Percentiles rank a stretch among this genome's conserved stretches.
These are phyloP conservation scores for Monosporascus sp. DNA, from an alignment of 2,329 filamentous ascomycete genomes.

Conservation along the genomic window DNA sequence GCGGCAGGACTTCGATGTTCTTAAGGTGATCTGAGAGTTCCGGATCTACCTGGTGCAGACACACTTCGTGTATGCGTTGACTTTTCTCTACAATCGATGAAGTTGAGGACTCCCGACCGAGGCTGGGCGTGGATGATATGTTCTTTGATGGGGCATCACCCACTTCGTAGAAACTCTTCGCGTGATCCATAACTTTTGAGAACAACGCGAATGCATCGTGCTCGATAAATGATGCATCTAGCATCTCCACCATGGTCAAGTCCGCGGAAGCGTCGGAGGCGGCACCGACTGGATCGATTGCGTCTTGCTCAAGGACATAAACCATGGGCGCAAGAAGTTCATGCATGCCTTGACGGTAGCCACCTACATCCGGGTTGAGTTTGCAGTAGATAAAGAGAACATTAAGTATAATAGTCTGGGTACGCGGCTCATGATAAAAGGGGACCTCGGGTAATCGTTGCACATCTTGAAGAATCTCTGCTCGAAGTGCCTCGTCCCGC, in stretches of 20 bases:
- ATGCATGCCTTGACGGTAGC: conserved; percentile 98
- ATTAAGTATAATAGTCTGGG: conserved; percentile 79
- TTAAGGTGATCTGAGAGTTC: conserved; percentile 76
- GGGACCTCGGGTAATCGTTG: conserved; percentile 87
- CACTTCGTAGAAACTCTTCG: conserved; percentile 82
- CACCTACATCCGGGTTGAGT: conserved; percentile 77
- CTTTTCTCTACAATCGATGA: conserved; percentile 82
- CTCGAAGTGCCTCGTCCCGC: conserved; percentile 75
- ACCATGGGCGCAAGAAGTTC: conserved; percentile 87
- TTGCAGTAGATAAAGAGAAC: conserved; percentile 95
- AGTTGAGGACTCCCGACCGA: conserved; percentile 33
- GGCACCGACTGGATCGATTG: conserved; percentile 50
- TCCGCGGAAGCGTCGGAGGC: conserved; percentile 36
- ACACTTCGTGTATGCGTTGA: conserved; percentile 78
- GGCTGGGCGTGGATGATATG: conserved; percentile 14
- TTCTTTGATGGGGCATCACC: conserved; percentile 34
- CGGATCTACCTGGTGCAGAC: conserved; percentile 74
- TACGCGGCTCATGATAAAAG: conserved; percentile 76
- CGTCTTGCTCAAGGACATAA: conserved; percentile 78
- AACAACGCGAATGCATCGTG: conserved; percentile 90
- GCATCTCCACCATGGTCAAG: conserved; percentile 55
- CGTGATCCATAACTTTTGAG: conserved; percentile 79
- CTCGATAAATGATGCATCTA: conserved; percentile 73
- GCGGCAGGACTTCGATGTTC: conserved; percentile 83
- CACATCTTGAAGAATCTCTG: conserved; percentile 92